phyloP scores from a whole-genome alignment of 257 asterid genomes.

The Scutellaria galericulata region DNA sequence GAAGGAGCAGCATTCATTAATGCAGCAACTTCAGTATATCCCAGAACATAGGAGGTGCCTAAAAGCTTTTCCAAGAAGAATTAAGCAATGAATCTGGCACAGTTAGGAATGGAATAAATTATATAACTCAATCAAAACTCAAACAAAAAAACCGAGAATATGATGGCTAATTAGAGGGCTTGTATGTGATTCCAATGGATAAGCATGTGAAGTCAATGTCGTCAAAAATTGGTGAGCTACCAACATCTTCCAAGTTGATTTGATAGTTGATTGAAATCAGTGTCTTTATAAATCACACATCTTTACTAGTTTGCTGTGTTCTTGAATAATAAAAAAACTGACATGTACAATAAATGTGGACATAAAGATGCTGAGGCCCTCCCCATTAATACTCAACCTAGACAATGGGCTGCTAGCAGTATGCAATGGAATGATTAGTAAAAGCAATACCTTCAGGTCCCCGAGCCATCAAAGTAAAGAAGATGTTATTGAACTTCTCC shows the following conservation, averaged over 20 bases:
- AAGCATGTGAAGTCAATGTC: conserved; percentile 8
- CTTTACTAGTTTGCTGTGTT: background rate
- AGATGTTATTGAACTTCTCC: conserved; percentile 80
- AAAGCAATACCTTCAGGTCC: conserved; percentile 76
- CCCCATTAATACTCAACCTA: conserved; percentile 2
- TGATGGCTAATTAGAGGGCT: background rate
- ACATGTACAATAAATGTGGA: background rate
- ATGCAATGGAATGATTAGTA: conserved; percentile 26
- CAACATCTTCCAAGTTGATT: conserved; percentile 7
- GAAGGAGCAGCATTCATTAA: too few relatives aligned
- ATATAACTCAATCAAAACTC: conserved; percentile 10
- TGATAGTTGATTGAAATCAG: background rate
- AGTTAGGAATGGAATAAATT: background rate
- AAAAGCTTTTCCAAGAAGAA: background rate
- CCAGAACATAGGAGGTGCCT: too few relatives aligned
- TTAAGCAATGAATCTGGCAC: conserved; percentile 2
- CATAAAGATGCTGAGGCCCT: background rate
- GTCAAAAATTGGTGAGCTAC: background rate
- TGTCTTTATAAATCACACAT: background rate
- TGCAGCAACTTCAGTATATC: too few relatives aligned
- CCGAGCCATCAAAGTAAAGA: conserved; percentile 86
- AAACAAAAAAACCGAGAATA: background rate
- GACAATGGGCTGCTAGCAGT: conserved; percentile 19
- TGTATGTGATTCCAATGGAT: background rate
- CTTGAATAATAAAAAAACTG: background rate